Base-by-base conservation (phyloP, 2,329 filamentous ascomycete species). In the Ampelomyces quisqualis region DNA sequence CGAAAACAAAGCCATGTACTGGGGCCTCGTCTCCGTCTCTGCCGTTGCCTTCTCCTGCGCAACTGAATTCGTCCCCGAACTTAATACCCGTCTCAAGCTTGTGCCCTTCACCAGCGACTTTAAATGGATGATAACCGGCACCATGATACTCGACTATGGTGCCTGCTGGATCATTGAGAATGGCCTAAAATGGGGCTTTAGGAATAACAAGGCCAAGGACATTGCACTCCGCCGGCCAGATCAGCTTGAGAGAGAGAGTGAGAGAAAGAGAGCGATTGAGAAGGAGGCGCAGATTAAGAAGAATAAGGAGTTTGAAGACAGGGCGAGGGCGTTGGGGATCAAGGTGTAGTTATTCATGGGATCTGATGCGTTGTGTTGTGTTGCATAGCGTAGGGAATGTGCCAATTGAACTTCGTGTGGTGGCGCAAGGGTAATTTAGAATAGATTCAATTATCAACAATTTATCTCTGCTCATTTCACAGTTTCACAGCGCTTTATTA, bases 1-100 rank as follows among this genome's bases (percentile, higher is more conserved):
- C 4, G 93, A 96, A 73, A 98, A 98, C 77, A 86, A 84, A 69
- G 90, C 88, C 67, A 98, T 98, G 93, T 98, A 93, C 75, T 98
- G 87, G 77, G 93, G 93, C 45, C 89, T 98, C 40, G 75, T 98
- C 27, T 86, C 86, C 51, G 91, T 96, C 11, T 88, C 89, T 0
- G 89, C 77, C 28, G 87, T 98, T 20, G 91, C 93, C 5, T 97
- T 98, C 70, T 85, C 86, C 32, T 96, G 91, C 72, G 91, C 90
- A 5, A 94, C 91, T 1, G 93, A 98, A 69, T 89, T 98, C 60
- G 78, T 97, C 34, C 93, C 93, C 2, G 93, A 97, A 66, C 83
- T 98, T 70, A 98, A 97, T 72, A 80, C 91, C 70, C 85, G 88
- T 70, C 85, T 98, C 73, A 89, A 86, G 63, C 82, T 98, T 1